A percentile compares a stretch with the other conserved stretches of the same genome.
Evolutionary conservation across 495 filamentous ascomycete species (phyloP).

Genomic region (Cercophora newfieldiana): DNA sequence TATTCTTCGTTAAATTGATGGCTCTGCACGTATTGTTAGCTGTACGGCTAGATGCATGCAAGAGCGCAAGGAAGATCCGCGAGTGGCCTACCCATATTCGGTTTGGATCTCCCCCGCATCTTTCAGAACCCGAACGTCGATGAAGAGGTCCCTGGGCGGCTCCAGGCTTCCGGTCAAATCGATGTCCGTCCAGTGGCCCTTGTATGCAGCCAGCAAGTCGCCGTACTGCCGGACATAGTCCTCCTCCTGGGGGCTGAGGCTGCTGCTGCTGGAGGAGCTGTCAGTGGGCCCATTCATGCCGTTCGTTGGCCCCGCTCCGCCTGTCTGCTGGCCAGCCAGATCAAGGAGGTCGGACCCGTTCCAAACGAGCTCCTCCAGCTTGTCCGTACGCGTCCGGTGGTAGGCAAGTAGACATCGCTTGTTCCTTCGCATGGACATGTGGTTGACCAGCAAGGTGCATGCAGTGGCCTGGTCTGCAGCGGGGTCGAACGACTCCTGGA

Average conservation of each 20-base stretch:
- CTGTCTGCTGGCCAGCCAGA: conserved; percentile 41
- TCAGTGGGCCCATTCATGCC: conserved; percentile 40
- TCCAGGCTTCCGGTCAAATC: conserved; percentile 95
- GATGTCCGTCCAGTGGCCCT: conserved; percentile 98
- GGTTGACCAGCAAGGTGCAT: conserved; percentile 86
- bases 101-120: conserved; percentile 99
- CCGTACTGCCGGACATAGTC: conserved; percentile 91
- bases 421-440: conserved; percentile 92
- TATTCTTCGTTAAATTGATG: conserved; percentile 96
- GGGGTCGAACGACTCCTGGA: conserved; percentile 82
- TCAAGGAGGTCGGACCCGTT: conserved; percentile 74
- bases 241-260: conserved; percentile 93
- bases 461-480: conserved; percentile 79
- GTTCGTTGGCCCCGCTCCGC: conserved; percentile 27
- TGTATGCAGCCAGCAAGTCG: conserved; percentile 92
- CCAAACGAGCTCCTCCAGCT: conserved; percentile 94
- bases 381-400: conserved; percentile 84
- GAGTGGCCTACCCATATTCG: conserved; percentile 82
- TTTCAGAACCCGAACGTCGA: conserved; percentile 94
- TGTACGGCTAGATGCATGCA: conserved; percentile 3
- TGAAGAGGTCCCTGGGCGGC: conserved; percentile 92
- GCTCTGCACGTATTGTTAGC: conserved; percentile 56
- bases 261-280: conserved; percentile 65
- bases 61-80: not conserved
- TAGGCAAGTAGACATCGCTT: conserved; percentile 96